Evolutionary conservation across 1,139 yeast genomes (phyloP), one percentile per base, ranked within the genome.

Genomic region (Wickerhamiella pararugosa): DNA sequence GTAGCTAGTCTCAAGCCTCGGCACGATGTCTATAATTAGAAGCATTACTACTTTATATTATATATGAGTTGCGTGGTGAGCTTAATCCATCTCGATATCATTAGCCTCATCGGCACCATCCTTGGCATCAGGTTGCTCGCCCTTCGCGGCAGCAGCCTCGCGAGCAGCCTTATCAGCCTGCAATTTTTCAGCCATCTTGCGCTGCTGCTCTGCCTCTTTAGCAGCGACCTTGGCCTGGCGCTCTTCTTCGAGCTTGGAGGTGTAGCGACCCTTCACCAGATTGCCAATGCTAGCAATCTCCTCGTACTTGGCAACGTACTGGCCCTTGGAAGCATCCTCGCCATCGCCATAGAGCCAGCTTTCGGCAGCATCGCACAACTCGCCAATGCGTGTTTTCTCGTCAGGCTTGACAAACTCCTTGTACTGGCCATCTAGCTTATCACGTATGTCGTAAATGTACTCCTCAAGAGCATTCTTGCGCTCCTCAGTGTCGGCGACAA

Each of bases 301-400:
- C 69, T 92, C 98, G 68, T 87, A 86, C 69, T 82, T 87, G 60
- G 98, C 97, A 67, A 92, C 79, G 73, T 90, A 90, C 66, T 81
- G 84, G 56, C 93, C 98, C 76, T 90, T 87, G 62, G 87, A 72
- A 49, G 97, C 76, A 63, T 90, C 98, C 61, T 82, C 90, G 59
- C 98, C 97, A 45, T 84, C 98, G 49, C 82, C 94, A 66, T 90
- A 92, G 60, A 90, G 75, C 99, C 99, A 90, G 62, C 90, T 95
- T 72, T 92, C 98, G 52, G 97, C 76, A 63, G 79, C 82, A 60
- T 72, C 62, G 62, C 90, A 75, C 72, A 79, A 71, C 47, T 69
- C 81, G 46, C 73, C 63, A 60, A 90, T 73, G 62, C 74, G 81
- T 53, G 70, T 69, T 75, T 87, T 90, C 73, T 90, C 98, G 58